Conservation (phyloP, 2,329 filamentous ascomycete species). For the Lachnellula hyalina region DNA sequence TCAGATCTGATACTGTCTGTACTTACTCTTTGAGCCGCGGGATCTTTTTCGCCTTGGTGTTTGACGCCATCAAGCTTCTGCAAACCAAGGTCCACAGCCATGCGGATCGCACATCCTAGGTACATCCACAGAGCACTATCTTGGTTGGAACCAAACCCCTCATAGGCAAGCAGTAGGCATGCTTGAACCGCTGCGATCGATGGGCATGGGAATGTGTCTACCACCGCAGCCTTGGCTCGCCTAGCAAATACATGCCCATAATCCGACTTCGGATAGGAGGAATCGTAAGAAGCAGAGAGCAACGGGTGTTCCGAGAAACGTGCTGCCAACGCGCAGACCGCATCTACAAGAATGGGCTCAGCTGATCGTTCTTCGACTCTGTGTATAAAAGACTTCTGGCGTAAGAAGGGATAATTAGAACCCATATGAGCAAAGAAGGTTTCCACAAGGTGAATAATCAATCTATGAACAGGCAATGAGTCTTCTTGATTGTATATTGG, state of each 20-base stretch:
- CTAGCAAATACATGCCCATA: conserved; percentile 75
- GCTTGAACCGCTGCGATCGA: conserved; percentile 81
- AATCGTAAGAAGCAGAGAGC: conserved; percentile 44
- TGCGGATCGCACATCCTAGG: conserved; percentile 77
- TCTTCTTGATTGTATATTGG: conserved; percentile 76
- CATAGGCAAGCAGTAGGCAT: conserved; percentile 77
- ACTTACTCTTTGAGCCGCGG: conserved; percentile 33
- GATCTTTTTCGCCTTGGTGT: conserved; percentile 41
- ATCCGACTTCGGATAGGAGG: conserved; percentile 53
- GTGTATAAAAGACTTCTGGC: conserved; percentile 65
- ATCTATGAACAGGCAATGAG: conserved; percentile 61
- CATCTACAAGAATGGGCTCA: conserved; percentile 80
- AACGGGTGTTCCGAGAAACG: conserved; percentile 66
- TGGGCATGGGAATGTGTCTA: conserved; percentile 78
- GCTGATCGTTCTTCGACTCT: conserved; percentile 75
- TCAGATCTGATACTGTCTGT: conserved; percentile 40
- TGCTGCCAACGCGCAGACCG: conserved; percentile 76
- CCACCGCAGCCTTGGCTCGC: conserved; percentile 74
- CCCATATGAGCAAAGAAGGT: conserved; percentile 78
- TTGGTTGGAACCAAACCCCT: conserved; percentile 81
- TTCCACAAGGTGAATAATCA: conserved; percentile 72
- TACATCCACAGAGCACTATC: conserved; percentile 95
- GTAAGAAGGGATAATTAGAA: conserved; percentile 81
- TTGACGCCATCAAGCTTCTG: conserved; percentile 74
- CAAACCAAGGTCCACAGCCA: conserved; percentile 74